phyloP scores from a whole-genome alignment of 176 grass and related monocot species.

The Metroxylon sagu region DNA sequence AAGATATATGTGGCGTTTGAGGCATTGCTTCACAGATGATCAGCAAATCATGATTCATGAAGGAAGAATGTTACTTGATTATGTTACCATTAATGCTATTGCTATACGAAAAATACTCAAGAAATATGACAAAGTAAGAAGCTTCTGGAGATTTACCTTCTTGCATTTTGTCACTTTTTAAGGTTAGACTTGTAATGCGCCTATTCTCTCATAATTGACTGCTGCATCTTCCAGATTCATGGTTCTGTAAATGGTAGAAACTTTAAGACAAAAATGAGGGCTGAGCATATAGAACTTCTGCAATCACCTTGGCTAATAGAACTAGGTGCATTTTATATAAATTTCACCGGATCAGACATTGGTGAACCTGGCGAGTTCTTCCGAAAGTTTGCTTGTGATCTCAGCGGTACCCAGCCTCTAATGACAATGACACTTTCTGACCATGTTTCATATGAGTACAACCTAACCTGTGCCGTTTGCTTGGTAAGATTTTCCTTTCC shows the following conservation, averaged over 20 bases:
- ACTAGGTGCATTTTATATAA: slow-evolving; percentile 64
- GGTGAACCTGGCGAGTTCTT: slow-evolving; percentile 41
- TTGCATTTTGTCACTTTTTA: background rate
- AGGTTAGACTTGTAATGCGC: no score
- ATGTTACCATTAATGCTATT: slow-evolving; percentile 77
- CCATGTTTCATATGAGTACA: slow-evolving; percentile 50
- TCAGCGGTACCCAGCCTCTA: slow-evolving; percentile 32
- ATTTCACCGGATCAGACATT: slow-evolving; percentile 28
- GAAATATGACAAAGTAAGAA: slow-evolving; percentile 63
- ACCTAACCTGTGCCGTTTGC: slow-evolving; percentile 51
- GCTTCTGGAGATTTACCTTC: background rate
- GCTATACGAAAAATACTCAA: slow-evolving; percentile 77
- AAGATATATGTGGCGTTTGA: slow-evolving; percentile 46
- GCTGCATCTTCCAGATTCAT: slow-evolving; percentile 41
- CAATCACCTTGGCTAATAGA: slow-evolving; percentile 80
- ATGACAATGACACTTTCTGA: slow-evolving; percentile 53
- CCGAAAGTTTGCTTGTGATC: slow-evolving; percentile 55
- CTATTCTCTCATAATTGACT: background rate
- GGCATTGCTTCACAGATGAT: slow-evolving; percentile 63
- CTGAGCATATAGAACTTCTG: slow-evolving; percentile 51
- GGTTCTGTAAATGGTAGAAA: slow-evolving; percentile 63
- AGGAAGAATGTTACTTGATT: slow-evolving; percentile 65
- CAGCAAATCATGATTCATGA: slow-evolving; percentile 74
- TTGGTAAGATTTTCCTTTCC: slow-evolving; percentile 41
- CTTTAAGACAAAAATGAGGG: slow-evolving; percentile 57